Evolutionary conservation across 805 yeast species (phyloP), one percentile per base, ranked within the genome.

Genomic region (Pichia phayaonensis): DNA sequence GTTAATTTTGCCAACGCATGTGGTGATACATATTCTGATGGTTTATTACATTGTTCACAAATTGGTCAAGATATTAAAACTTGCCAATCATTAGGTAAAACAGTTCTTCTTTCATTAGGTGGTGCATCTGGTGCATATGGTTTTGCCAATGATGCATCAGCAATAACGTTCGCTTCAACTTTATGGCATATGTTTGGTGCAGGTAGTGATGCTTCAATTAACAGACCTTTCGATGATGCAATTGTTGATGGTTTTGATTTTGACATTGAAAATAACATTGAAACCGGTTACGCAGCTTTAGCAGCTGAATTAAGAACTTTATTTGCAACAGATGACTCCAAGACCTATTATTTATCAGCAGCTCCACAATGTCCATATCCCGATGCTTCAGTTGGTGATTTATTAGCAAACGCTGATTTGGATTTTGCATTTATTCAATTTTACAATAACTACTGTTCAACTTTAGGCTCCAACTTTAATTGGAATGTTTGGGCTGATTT

Each of bases 281-380:
- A 75, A 46, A 70, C 72, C 1, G 96, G 96, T n/a, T 85, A 83
- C 61, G 77, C 80, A 38, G 77, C 83, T 16, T 65, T 84, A 48
- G 86, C 80, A 15, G 71, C 66, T 41, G 72, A 75, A 57, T 60
- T 82, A 54, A 71, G 79, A 56, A 50, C 53, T 4, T 64, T 64
- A 47, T 74, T 66, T 51, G 70, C 69, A 45, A 56, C 57, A 13
- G 68, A 72, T 40, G 39, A 56, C 34, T 72, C 84, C 44, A 85
- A 82, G 67, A 59, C 68, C 27, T 86, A 82, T 70, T 86, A 83
- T 64, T 70, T 89, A 43, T 81, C 95, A 48, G 96, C 96, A 56
- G 92, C 97, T 55, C 97, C 97, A 21, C 96, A 89, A 71, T 90
- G 97, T 71, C 84, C 81, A 24, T 85, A 82, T 65, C 96, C 96